Evolutionary conservation across 164 flowering plant species (phyloP).

Genomic region (Warburgia ugandensis): DNA sequence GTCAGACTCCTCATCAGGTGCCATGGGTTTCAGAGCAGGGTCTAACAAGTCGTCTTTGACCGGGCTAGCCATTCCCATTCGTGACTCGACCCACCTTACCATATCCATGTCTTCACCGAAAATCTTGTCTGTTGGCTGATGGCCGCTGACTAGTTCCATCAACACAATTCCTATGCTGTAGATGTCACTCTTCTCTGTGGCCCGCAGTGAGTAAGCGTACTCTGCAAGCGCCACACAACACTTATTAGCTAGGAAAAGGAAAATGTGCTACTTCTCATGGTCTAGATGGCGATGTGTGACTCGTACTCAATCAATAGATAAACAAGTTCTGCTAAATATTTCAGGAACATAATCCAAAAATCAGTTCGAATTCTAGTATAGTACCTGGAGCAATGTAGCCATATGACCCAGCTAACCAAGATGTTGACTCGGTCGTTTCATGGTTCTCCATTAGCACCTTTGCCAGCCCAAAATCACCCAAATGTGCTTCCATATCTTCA

Average conservation of each 20-base stretch:
- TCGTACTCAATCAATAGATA: no score
- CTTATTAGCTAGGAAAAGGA: no score
- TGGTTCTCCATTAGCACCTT: slow-evolving; percentile 40
- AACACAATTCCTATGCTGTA: slow-evolving; percentile 96
- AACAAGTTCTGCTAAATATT: no score
- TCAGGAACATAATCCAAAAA: no score
- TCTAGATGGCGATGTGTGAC: no score
- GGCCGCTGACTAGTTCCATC: slow-evolving; percentile 89
- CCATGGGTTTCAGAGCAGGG: slow-evolving; percentile 48
- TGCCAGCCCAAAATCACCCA: slow-evolving; percentile 96
- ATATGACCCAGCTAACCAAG: slow-evolving; percentile 87
- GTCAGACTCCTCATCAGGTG: slow-evolving; percentile 55
- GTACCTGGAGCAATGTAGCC: slow-evolving; percentile 99
- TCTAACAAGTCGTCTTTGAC: slow-evolving; percentile 56
- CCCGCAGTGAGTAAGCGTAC: slow-evolving; percentile 83
- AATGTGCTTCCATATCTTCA: slow-evolving; percentile 82
- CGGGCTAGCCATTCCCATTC: slow-evolving; percentile 31
- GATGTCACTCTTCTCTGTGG: slow-evolving; percentile 90
- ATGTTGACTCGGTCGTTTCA: slow-evolving; percentile 55
- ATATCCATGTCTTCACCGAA: slow-evolving; percentile 81
- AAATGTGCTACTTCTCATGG: no score
- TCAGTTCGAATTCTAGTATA: neutral
- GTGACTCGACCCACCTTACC: slow-evolving; percentile 90
- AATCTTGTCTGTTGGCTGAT: slow-evolving; percentile 65
- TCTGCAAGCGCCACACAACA: slow-evolving; percentile 32